Conservation (phyloP, 768 basidiomycete species). For the Kwoniella bestiolae region DNA sequence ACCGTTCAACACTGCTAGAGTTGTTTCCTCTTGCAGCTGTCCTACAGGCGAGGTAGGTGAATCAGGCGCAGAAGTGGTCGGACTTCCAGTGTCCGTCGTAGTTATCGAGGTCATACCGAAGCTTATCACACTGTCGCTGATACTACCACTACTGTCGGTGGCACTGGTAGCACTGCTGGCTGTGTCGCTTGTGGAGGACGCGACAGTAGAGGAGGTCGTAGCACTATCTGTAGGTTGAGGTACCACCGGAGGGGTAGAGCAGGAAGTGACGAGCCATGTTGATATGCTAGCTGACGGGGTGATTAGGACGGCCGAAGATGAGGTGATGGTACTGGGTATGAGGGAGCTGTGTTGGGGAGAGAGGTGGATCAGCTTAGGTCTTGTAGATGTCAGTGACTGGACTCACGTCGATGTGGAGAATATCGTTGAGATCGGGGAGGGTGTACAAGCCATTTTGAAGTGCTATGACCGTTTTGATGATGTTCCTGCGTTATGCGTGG, state of each 20-base stretch:
- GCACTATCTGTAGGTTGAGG: not conserved
- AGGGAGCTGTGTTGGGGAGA: slow-evolving; percentile 1
- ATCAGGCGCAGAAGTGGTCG: not conserved
- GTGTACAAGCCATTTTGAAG: slow-evolving; percentile 24
- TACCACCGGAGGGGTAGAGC: not conserved
- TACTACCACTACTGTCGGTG: not conserved
- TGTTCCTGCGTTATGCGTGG: not conserved
- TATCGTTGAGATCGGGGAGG: slow-evolving; percentile 29
- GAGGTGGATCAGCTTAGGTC: not conserved
- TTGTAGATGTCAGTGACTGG: not conserved
- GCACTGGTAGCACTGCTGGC: not conserved
- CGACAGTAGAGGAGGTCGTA: not conserved
- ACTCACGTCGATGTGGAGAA: slow-evolving; percentile 34
- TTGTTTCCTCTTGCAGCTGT: not conserved
- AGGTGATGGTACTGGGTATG: slow-evolving; percentile 11
- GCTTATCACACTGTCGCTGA: not conserved
- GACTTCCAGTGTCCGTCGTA: not conserved
- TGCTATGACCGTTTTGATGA: too few relatives aligned
- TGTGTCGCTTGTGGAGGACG: not conserved
- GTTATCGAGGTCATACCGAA: not conserved
- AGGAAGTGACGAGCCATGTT: slow-evolving; percentile 8
- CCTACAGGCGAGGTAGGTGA: slow-evolving; percentile 1
- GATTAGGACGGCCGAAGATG: slow-evolving; percentile 7
- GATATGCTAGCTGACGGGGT: slow-evolving; percentile 5
- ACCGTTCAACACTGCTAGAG: not conserved